These are phyloP conservation scores for Paspalum vaginatum DNA, from an alignment of 176 grass and related monocot genomes.

Conservation along the genomic window DNA sequence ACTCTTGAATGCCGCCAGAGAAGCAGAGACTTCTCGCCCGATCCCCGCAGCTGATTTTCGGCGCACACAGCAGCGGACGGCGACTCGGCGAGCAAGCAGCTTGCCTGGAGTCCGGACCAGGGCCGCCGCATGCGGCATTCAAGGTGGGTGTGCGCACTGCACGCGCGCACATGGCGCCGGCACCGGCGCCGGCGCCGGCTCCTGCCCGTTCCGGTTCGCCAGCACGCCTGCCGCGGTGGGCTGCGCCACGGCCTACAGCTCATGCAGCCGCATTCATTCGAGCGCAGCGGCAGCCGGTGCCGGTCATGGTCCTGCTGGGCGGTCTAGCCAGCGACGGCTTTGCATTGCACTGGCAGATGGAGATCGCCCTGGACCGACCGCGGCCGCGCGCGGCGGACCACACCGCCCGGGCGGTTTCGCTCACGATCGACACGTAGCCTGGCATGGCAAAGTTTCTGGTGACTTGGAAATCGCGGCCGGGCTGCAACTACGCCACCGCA, in stretches of 20 bases:
- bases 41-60: no score
- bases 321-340: background rate
- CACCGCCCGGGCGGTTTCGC: background rate
- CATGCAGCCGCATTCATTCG: conserved; percentile 34
- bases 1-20: no score
- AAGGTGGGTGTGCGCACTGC: conserved; percentile 29
- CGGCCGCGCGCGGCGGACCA: no score
- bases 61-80: no score
- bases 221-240: background rate
- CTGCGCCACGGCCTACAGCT: background rate
- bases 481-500: no score
- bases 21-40: no score
- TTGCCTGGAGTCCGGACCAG: no score
- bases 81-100: no score
- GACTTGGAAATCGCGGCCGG: background rate
- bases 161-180: conserved; percentile 35
- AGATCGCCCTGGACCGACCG: background rate
- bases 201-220: background rate
- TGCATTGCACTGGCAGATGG: background rate
- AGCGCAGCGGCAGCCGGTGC: background rate
- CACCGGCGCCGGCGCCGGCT: background rate
- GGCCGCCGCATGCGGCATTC: no score
- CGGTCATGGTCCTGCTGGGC: background rate
- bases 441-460: no score
- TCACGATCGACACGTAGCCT: no score